Percentiles rank a stretch among this genome's conserved stretches.
These are phyloP conservation scores for Leccinum arenicola DNA, from an alignment of 768 basidiomycete genomes.

Conservation along the genomic window DNA sequence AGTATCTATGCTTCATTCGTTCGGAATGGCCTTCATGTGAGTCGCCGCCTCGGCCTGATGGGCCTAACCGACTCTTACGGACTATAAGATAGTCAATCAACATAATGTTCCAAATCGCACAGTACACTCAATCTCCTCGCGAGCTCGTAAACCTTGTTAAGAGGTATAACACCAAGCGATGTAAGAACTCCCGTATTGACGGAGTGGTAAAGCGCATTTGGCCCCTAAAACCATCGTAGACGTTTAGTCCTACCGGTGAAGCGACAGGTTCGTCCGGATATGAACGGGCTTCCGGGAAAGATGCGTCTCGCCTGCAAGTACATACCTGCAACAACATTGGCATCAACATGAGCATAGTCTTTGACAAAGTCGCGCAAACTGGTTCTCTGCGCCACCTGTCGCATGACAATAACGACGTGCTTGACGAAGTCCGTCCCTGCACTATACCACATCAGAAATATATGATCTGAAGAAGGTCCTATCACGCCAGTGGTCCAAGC, in stretches of 20 bases:
- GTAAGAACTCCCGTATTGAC: no score
- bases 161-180: no score
- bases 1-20: no score
- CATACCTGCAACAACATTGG: slow-evolving; percentile 32
- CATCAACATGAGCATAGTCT: slow-evolving; percentile 32
- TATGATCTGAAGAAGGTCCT: not conserved
- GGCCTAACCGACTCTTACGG: no score
- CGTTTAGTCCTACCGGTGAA: not conserved
- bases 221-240: no score
- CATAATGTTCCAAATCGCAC: no score
- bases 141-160: no score
- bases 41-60: no score
- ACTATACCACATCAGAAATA: slow-evolving; percentile 23
- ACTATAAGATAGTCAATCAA: no score
- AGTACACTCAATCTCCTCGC: no score
- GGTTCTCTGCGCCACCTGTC: slow-evolving; percentile 32
- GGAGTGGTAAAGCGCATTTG: no score
- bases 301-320: slow-evolving; percentile 39
- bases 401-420: slow-evolving; percentile 34
- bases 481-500: slow-evolving; percentile 37
- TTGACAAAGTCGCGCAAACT: slow-evolving; percentile 38
- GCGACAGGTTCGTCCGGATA: not conserved
- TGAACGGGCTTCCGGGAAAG: slow-evolving; percentile 27
- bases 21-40: no score
- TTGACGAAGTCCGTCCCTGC: slow-evolving; percentile 34